Evolutionary conservation across 163 green algal species (phyloP), one percentile per base, ranked within the genome.

Genomic region (Scenedesmus sp.): DNA sequence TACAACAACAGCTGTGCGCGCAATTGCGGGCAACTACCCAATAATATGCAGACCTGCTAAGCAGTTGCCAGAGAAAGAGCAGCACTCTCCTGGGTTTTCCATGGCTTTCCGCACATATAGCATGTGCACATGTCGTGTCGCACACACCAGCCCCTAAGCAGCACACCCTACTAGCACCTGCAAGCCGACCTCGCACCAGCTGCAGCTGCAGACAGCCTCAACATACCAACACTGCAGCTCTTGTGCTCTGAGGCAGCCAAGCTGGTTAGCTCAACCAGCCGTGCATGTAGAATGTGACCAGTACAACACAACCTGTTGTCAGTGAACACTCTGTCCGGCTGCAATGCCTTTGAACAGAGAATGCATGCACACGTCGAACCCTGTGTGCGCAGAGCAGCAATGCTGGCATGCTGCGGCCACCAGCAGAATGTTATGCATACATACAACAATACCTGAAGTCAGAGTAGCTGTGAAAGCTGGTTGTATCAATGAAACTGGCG

Each of bases 1-100:
- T 79, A 79, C 70, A 76, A 18, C 62, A 76, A 79, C 23, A 79
- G 70, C 70, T 79, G 70, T 79, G 70, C 70, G 62, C 70, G 13
- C 23, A 64, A 9, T 10, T 15, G 9, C 59, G 59, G 52, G 23
- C 20, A n/a, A 13, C 70, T 52, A 79, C 23, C 20, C 66, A 26
- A 76, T 34, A 4, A 46, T 13, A 3, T 34, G 12, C 66, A 76
- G 2, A 34, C 26, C 18, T 20, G 7, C 66, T 76, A 34, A 34
- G 66, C 16, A 23, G 23, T 46, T 52, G 70, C 70, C 70, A 13
- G 23, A 79, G 2, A 12, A 15, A 52, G 5, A 79, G 23, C 23
- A 79, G 5, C 70, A 52, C 70, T 12, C 70, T 46, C 70, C 5
- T 79, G 5, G 5, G 12, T 5, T 13, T 77, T 52, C 70, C 4